Evolutionary conservation across 176 grass and related monocot species (phyloP).

Genomic region (Oryza rufipogon): DNA sequence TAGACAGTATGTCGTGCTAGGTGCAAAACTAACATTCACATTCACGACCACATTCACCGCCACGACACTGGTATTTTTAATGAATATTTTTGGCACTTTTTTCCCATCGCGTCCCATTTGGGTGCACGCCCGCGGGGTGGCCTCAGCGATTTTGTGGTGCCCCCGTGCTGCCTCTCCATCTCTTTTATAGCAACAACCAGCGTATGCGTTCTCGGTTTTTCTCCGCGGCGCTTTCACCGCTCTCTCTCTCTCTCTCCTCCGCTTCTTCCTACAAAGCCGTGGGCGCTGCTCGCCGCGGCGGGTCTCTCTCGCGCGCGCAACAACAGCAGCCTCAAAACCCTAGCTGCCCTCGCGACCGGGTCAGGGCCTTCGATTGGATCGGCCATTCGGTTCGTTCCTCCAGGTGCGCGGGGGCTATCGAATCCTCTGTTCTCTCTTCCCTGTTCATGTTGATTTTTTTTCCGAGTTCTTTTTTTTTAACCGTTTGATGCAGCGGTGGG

Average conservation of each 20-base stretch:
- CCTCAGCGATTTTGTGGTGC: conserved; percentile 36
- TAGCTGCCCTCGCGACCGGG: conserved; percentile 16
- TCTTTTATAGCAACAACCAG: conserved; percentile 28
- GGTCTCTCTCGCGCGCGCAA: conserved; percentile 32
- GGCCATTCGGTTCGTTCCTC: neutral
- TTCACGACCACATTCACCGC: neutral
- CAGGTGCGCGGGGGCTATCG: conserved; percentile 38
- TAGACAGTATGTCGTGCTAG: conserved; percentile 10
- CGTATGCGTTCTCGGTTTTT: conserved; percentile 45
- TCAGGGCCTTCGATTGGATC: conserved; percentile 18
- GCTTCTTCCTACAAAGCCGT: conserved; percentile 37
- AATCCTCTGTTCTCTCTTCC: neutral
- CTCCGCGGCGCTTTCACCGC: conserved; percentile 24
- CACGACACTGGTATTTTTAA: neutral
- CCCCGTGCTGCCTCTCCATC: neutral
- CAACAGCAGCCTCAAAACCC: conserved; percentile 31
- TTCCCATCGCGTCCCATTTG: neutral
- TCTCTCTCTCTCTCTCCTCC: neutral
- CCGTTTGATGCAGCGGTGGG: neutral
- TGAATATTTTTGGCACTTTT: neutral
- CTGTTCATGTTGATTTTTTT: neutral
- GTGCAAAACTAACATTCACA: neutral
- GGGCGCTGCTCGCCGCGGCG: conserved; percentile 45
- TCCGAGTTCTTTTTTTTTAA: neutral
- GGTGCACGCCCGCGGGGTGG: neutral